phyloP scores from a whole-genome alignment of 192 early-diverging fungal genomes.

The Phycomyces blakesleeanus region DNA sequence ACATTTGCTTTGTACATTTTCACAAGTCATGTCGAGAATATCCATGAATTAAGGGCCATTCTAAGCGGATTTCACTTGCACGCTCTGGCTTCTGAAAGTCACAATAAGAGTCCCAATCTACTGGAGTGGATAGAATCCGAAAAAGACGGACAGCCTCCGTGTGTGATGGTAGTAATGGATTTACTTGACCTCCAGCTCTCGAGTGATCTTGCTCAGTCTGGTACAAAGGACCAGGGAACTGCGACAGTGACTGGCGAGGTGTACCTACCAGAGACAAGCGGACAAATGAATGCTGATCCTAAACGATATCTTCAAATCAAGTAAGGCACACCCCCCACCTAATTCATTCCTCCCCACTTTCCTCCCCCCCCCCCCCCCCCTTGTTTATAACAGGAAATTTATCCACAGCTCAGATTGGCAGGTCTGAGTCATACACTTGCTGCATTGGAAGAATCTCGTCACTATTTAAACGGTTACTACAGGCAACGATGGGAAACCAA shows the following conservation, averaged over 20 bases:
- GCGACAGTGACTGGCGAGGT: neutral
- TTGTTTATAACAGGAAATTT: neutral
- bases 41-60: constrained; percentile 3
- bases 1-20: too few species aligned
- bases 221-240: neutral
- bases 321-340: neutral
- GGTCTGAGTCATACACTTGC: neutral
- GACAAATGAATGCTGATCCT: constrained; percentile 1
- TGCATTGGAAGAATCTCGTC: neutral
- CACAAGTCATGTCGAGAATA: constrained; percentile 2
- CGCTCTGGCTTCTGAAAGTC: neutral
- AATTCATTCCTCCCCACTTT: too few species aligned
- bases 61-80: constrained; percentile 1
- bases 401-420: neutral
- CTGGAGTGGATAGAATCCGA: constrained; percentile 7
- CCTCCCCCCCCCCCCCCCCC: too few species aligned
- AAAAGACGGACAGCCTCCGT: constrained; percentile 15
- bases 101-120: neutral
- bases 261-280: neutral
- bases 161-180: constrained; percentile 7
- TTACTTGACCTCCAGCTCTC: constrained; percentile 3
- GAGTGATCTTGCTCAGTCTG: neutral
- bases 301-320: constrained; percentile 1
- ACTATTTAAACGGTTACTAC: neutral
- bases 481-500: neutral